A percentile compares a stretch with the other conserved stretches of the same genome.
phyloP scores from a whole-genome alignment of 2,329 filamentous ascomycete genomes.

The Sporothrix pseudoabietina region DNA sequence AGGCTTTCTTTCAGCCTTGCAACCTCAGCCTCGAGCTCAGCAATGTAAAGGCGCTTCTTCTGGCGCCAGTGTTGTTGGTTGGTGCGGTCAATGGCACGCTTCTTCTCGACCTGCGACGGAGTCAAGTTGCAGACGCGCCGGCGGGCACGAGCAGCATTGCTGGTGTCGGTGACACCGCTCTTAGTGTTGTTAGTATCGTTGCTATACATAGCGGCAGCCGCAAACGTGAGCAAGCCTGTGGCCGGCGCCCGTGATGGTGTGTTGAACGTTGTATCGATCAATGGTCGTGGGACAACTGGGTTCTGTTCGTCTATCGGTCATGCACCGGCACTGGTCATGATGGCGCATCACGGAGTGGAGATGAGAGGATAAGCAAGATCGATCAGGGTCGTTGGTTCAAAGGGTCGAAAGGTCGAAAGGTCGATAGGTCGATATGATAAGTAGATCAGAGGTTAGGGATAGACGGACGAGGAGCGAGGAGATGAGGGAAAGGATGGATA shows the following conservation, averaged over 20 bases:
- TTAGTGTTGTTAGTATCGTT: neutral
- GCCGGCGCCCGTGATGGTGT: neutral
- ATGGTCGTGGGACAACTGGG: neutral
- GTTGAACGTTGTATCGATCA: neutral
- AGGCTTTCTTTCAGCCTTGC: constrained; percentile 21
- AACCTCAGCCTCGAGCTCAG: constrained; percentile 26
- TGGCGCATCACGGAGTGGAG: constrained; percentile 9
- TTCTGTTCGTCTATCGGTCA: constrained; percentile 9
- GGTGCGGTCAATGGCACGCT: constrained; percentile 49
- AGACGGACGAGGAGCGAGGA: neutral
- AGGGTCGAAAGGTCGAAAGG: no score
- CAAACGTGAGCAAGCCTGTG: neutral
- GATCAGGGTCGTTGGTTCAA: neutral
- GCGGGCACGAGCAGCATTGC: constrained; percentile 5
- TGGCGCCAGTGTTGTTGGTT: constrained; percentile 30
- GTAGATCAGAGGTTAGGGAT: neutral
- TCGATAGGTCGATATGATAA: neutral
- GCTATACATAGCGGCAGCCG: neutral
- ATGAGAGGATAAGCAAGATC: neutral
- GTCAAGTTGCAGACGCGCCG: constrained; percentile 56
- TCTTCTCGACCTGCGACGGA: constrained; percentile 72
- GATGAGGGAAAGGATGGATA: neutral
- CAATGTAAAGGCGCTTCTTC: constrained; percentile 24
- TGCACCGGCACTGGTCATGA: constrained; percentile 23
- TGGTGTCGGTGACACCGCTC: neutral